Base-by-base conservation (phyloP, 2,329 filamentous ascomycete species). In the Colletotrichum liriopes region DNA sequence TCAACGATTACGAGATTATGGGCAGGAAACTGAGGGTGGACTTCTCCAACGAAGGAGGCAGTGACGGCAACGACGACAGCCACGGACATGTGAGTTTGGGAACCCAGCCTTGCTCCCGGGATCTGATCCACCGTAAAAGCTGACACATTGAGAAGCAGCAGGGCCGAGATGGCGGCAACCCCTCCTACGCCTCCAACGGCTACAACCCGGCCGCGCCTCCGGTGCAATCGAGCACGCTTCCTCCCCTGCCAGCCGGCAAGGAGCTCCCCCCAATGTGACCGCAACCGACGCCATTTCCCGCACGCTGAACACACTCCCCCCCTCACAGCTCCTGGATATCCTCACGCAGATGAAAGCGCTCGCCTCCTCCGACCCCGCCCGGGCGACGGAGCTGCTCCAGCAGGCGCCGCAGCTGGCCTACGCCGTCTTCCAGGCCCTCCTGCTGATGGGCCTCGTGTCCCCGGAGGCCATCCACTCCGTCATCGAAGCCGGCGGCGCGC, bases 1-100 rank as follows among this genome's bases (percentile, higher is more conserved):
- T 98, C 64, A 98, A 98, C 84, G 95, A 98, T 82, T 92, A 94
- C 84, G 96, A 98, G 81, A 92, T 98, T 79, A 97, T 98, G 92
- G 95, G 95, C 67, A 91, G 96, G 78, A 97, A 97, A 82, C 89
- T 99, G 74, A 91, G 95, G 73, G 96, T 99, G 67, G 96, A 98
- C 83, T 99, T 97, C 83, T 96, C 94, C 71, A 97, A 98, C 82
- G 96, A 98, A 81, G 94, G 94, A 75, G 93, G 93, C 76, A 92
- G 91, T 55, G 88, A 89, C 74, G 91, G 92, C 73, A 91, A 93
- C 68, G 90, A 88, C 74, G 83, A 82, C 51, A 78, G 72, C n/a
- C 76, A 78, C 52, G 74, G 56, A 63, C 59, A 73, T 20, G 66
- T 72, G 41, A 32, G 70, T 60, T 35, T 52, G 20, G 7, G 60